Conservation (phyloP, 306 rosid species). For the Lablab purpureus region DNA sequence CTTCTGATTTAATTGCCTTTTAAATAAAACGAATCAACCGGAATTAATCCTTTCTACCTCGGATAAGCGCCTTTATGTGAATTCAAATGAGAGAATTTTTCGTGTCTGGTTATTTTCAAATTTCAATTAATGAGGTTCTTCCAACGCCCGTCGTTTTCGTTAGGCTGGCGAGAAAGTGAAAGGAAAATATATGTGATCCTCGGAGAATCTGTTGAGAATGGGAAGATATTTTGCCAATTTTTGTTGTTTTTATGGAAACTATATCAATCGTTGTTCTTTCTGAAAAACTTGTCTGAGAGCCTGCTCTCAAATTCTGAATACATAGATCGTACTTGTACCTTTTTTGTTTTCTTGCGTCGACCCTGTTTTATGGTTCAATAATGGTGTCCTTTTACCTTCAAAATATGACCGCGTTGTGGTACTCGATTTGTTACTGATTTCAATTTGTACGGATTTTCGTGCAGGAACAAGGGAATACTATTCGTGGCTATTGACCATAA, state of each 20-base stretch:
- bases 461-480: conserved; percentile 83
- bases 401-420: background rate
- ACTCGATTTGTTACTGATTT: conserved; percentile 36
- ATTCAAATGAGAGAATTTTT: conserved; percentile 1
- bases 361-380: background rate
- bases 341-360: background rate
- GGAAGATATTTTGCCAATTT: conserved; percentile 37
- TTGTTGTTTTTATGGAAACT: conserved; percentile 7
- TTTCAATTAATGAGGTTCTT: conserved; percentile 30
- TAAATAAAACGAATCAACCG: background rate
- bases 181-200: conserved; percentile 35
- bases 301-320: background rate
- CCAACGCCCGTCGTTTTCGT: conserved; percentile 57
- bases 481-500: conserved; percentile 86
- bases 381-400: background rate
- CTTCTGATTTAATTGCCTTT: background rate
- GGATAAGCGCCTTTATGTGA: background rate
- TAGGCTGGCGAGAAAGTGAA: conserved; percentile 56
- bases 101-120: conserved; percentile 29
- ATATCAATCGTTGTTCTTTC: background rate
- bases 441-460: conserved; percentile 30
- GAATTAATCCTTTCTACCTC: background rate
- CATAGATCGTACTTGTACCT: background rate
- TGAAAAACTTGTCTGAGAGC: conserved; percentile 18
- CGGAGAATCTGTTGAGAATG: conserved; percentile 17